Percentiles rank a stretch among this genome's conserved stretches.
Conservation (phyloP, 768 basidiomycete genomes). For the Kwoniella botswanensis region DNA sequence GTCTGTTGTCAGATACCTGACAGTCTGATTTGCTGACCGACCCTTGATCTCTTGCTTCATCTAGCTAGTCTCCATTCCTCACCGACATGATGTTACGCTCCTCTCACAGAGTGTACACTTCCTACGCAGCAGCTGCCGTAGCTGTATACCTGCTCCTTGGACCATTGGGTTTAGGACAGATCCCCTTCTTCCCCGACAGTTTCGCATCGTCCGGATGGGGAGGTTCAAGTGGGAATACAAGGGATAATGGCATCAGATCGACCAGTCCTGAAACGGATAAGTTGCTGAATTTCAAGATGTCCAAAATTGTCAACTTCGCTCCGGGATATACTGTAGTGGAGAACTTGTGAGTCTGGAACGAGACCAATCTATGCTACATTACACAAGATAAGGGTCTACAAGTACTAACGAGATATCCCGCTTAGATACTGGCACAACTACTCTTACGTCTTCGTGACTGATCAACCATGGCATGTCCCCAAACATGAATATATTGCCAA, state of each 20-base stretch:
- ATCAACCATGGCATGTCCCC: slow-evolving; percentile 39
- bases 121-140: slow-evolving; percentile 11
- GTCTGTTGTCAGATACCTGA: too few species aligned
- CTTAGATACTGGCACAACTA: slow-evolving; percentile 41
- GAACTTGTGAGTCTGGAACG: slow-evolving; percentile 29
- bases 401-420: too few species aligned
- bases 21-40: too few species aligned
- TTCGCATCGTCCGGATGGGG: neutral
- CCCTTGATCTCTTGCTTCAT: too few species aligned
- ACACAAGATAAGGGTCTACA: too few species aligned
- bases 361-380: too few species aligned
- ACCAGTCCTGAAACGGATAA: slow-evolving; percentile 17
- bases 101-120: neutral
- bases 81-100: slow-evolving; percentile 5
- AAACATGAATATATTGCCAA: slow-evolving; percentile 15
- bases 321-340: slow-evolving; percentile 43
- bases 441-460: slow-evolving; percentile 39
- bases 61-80: neutral
- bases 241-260: slow-evolving; percentile 22
- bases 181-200: slow-evolving; percentile 21
- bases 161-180: slow-evolving; percentile 14
- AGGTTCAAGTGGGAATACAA: slow-evolving; percentile 21
- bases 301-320: slow-evolving; percentile 34
- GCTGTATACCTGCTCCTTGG: slow-evolving; percentile 14
- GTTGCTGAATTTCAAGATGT: slow-evolving; percentile 17